Evolutionary conservation across 2,329 filamentous ascomycete genomes (phyloP), one percentile per base, ranked within the genome.

Genomic region (Clonostachys byssicola): DNA sequence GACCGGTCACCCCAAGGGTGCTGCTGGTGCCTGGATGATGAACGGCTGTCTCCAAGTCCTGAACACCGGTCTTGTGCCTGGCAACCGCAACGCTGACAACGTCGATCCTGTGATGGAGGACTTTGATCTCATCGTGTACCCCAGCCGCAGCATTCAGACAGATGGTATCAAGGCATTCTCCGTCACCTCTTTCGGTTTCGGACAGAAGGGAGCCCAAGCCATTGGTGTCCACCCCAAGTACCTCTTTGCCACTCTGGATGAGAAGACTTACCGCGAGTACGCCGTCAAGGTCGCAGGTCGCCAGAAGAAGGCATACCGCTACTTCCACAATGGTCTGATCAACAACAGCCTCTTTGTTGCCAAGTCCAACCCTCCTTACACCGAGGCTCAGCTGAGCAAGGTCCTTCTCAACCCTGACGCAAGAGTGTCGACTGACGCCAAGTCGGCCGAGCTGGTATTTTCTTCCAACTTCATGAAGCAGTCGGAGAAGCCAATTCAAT

Each of bases 11-110:
- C 94, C 94, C 61, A 99, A 99, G 84, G 94, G 94, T 85, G 92
- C 94, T 60, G 94, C 94, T 51, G 94, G 94, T 77, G 94, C 92
- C 43, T 99, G 94, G 92, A 99, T 99, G 94, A 85, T 99, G 81
- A 99, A 99, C 77, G 94, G 94, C 55, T 94, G 89, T 67, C 75
- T 99, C 66, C 94, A 99, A 69, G 90, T 96, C 42, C 82, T 99
- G 59, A 95, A 97, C 77, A 86, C 81, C 45, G 94, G 94, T 62
- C 77, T 99, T 44, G 92, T 99, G 20, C 94, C 94, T 13, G 94
- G 94, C 50, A 99, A 99, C 75, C 88, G 92, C 61, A 99, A 99
- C 60, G 94, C 94, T 45, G 94, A 99, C 75, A 99, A 99, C 57
- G 85, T 99, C 47, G 94, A 99, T 65, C 83, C 92, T 64, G 79